Percentiles rank a stretch among this genome's conserved stretches.
phyloP scores from a whole-genome alignment of 1,284 basidiomycete genomes.

The Heliocybe sulcata region DNA sequence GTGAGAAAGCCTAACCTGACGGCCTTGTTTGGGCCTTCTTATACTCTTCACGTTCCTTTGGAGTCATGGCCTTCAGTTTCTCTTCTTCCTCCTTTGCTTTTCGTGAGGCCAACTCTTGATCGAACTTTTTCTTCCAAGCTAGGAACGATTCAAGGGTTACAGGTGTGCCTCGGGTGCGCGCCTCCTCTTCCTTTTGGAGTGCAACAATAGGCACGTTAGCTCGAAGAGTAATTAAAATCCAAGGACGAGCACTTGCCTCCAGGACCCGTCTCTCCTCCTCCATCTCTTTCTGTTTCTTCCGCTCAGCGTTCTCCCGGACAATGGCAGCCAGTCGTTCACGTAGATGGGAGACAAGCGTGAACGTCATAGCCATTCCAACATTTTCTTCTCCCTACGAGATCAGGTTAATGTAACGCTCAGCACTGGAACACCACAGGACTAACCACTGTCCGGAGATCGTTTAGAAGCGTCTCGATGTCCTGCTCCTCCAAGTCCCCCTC shows the following conservation, averaged over 20 bases:
- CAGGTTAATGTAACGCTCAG: not conserved
- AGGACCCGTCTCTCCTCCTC: conserved; percentile 69
- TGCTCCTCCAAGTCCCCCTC: conserved; percentile 65
- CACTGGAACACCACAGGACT: conserved; percentile 19
- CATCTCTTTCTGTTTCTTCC: conserved; percentile 52
- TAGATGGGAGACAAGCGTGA: conserved; percentile 85
- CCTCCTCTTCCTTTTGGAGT: conserved; percentile 86
- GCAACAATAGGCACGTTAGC: too few species aligned
- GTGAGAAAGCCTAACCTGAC: conserved; percentile 44
- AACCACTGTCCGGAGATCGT: conserved; percentile 60
- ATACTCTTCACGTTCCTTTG: conserved; percentile 88
- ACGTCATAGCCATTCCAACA: conserved; percentile 96
- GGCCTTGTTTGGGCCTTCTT: conserved; percentile 60
- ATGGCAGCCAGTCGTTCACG: conserved; percentile 71
- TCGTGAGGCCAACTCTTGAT: conserved; percentile 55
- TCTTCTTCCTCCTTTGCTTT: conserved; percentile 78
- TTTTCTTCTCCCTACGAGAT: conserved; percentile 75
- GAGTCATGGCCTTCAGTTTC: conserved; percentile 63
- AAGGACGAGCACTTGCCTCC: conserved; percentile 45
- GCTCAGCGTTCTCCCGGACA: conserved; percentile 53
- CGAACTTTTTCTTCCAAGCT: conserved; percentile 77
- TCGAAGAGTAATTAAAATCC: too few species aligned
- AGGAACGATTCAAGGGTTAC: conserved; percentile 81
- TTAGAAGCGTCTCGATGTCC: conserved; percentile 49
- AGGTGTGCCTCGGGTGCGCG: conserved; percentile 83